Conservation (phyloP, 208 protist species). For the Acanthamoeba triangularis region DNA sequence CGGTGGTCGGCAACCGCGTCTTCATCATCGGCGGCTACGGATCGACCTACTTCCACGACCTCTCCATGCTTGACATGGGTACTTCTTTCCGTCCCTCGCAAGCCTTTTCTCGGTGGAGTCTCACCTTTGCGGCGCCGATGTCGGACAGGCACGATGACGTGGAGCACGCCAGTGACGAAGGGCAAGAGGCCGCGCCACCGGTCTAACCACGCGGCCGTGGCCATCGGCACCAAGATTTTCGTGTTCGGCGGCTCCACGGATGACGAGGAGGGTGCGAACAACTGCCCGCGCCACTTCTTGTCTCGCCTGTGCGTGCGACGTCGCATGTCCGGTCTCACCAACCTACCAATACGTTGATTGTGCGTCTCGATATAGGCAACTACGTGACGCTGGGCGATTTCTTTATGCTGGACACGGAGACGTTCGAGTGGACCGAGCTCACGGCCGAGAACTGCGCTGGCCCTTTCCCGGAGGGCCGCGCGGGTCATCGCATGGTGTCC, state of each 20-base stretch:
- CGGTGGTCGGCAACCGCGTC: slow-evolving; percentile 40
- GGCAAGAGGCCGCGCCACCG: slow-evolving; percentile 78
- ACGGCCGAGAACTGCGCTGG: slow-evolving; percentile 41
- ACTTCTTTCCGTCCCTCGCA: background rate
- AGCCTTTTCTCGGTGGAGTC: background rate
- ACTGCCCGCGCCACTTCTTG: background rate
- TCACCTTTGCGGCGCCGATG: too few species aligned
- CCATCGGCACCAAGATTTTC: slow-evolving; percentile 81
- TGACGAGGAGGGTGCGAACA: slow-evolving; percentile 2
- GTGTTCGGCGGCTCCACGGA: slow-evolving; percentile 83
- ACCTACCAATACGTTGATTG: background rate
- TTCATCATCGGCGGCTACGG: slow-evolving; percentile 72
- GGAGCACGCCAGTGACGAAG: slow-evolving; percentile 21
- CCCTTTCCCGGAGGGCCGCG: slow-evolving; percentile 72
- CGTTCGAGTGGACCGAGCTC: slow-evolving; percentile 75
- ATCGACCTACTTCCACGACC: slow-evolving; percentile 55
- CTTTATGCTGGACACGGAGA: slow-evolving; percentile 79
- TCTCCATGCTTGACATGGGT: slow-evolving; percentile 63
- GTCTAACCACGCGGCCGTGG: slow-evolving; percentile 78
- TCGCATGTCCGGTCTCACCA: too few species aligned
- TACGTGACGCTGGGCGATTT: slow-evolving; percentile 82
- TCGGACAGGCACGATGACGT: slow-evolving; percentile 17
- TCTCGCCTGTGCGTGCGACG: too few species aligned
- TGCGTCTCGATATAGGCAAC: background rate
- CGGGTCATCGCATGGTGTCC: slow-evolving; percentile 79